Evolutionary conservation across 495 filamentous ascomycete genomes (phyloP).

Genomic region (Elasticomyces elasticus): DNA sequence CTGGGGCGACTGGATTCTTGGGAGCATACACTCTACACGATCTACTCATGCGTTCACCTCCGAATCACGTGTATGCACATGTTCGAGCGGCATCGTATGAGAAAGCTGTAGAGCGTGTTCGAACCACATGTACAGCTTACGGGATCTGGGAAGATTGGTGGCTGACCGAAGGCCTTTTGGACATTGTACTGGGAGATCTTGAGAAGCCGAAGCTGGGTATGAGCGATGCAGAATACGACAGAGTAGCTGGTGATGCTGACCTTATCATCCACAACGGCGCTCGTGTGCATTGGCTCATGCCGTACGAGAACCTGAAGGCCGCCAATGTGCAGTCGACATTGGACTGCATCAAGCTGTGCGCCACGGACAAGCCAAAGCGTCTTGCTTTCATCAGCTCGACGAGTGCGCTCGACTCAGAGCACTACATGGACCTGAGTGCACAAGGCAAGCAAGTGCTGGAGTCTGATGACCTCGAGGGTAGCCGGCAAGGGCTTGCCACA

Average conservation of each 20-base stretch:
- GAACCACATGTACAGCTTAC: slow-evolving; percentile 53
- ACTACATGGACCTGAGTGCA: slow-evolving; percentile 68
- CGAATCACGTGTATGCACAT: slow-evolving; percentile 64
- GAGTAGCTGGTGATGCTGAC: slow-evolving; percentile 55
- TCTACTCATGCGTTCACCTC: slow-evolving; percentile 50
- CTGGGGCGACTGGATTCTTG: slow-evolving; percentile 86
- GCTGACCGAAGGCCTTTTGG: slow-evolving; percentile 43
- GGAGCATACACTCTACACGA: slow-evolving; percentile 74
- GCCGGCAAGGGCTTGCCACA: slow-evolving; percentile 55
- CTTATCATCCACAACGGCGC: slow-evolving; percentile 89
- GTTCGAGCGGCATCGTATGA: slow-evolving; percentile 56
- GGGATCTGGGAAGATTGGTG: slow-evolving; percentile 72
- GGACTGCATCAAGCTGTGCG: slow-evolving; percentile 66
- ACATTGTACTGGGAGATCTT: slow-evolving; percentile 62
- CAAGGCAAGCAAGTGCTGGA: slow-evolving; percentile 48
- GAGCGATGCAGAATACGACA: slow-evolving; percentile 49
- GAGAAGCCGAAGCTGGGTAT: slow-evolving; percentile 63
- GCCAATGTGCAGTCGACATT: slow-evolving; percentile 77
- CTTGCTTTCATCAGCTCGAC: slow-evolving; percentile 84
- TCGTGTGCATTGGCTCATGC: slow-evolving; percentile 64
- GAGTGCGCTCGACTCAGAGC: slow-evolving; percentile 65
- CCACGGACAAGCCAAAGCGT: slow-evolving; percentile 64
- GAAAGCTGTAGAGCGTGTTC: slow-evolving; percentile 42
- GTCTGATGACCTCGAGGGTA: slow-evolving; percentile 56
- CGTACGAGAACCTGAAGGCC: slow-evolving; percentile 63